phyloP scores from a whole-genome alignment of 495 filamentous ascomycete species.

The Aspergillus hancockii region DNA sequence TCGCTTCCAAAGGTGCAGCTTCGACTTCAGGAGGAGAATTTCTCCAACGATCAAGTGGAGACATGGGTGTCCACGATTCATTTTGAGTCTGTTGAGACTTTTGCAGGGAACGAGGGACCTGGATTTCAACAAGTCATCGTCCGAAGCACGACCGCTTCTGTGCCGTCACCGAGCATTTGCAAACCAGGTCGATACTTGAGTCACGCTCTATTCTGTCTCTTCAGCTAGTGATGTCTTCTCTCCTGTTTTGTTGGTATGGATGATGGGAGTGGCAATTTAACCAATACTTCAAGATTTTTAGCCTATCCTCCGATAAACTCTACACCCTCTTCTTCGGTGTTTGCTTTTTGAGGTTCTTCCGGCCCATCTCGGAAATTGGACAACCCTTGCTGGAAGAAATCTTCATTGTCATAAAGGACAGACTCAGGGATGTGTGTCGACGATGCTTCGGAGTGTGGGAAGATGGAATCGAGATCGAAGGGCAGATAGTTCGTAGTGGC shows the following conservation, averaged over 20 bases:
- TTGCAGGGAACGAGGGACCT: not conserved
- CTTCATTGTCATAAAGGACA: not conserved
- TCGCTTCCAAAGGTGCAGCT: slow-evolving; percentile 67
- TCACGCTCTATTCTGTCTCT: not conserved
- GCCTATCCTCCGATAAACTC: not conserved
- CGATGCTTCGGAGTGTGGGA: not conserved
- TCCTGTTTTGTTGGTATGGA: not conserved
- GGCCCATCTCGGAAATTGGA: too few relatives aligned
- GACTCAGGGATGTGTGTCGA: not conserved
- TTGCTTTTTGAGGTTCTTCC: too few relatives aligned
- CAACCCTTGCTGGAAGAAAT: not conserved
- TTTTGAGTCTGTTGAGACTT: not conserved
- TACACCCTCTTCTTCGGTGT: not conserved
- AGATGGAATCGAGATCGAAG: slow-evolving; percentile 3
- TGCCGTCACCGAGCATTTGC: not conserved
- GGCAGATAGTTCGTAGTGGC: not conserved
- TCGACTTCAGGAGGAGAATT: slow-evolving; percentile 75
- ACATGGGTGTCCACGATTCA: not conserved
- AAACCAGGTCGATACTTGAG: slow-evolving; percentile 4
- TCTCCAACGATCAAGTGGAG: slow-evolving; percentile 70
- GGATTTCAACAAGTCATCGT: not conserved
- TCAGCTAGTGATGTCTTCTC: not conserved
- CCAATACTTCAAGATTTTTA: not conserved
- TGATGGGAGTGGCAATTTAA: not conserved
- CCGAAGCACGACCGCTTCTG: not conserved